phyloP scores from a whole-genome alignment of 305 asterid species.

The Fraxinus nigra region DNA sequence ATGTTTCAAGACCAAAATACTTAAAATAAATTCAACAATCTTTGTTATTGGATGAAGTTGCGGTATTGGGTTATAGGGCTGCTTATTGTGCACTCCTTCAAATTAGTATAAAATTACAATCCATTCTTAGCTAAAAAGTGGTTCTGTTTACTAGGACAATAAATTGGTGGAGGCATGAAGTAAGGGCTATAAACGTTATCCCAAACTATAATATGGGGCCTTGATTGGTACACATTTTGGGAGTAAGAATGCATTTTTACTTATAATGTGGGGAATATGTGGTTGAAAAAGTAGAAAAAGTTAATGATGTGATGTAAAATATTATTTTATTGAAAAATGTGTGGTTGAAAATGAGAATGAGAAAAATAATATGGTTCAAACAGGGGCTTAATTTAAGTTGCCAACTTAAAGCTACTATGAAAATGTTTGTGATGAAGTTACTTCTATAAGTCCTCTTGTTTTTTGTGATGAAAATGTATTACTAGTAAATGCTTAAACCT shows the following conservation, averaged over 20 bases:
- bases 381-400: background rate
- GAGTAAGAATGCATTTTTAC: too few species aligned
- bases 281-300: too few species aligned
- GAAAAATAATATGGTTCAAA: too few species aligned
- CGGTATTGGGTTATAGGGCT: slow-evolving; percentile 1
- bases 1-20: background rate
- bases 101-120: background rate
- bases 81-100: background rate
- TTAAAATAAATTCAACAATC: background rate
- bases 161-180: background rate
- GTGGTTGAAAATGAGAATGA: too few species aligned
- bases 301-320: too few species aligned
- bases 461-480: background rate
- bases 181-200: background rate
- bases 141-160: background rate
- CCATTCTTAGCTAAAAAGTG: background rate
- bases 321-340: too few species aligned
- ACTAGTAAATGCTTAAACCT: background rate
- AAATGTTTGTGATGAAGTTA: background rate
- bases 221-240: too few species aligned
- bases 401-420: background rate
- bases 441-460: background rate
- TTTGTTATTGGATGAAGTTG: slow-evolving; percentile 6
- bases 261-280: too few species aligned
- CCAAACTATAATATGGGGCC: background rate